phyloP scores from a whole-genome alignment of 106 monocot genomes.

The Dendrobium chrysotoxum region DNA sequence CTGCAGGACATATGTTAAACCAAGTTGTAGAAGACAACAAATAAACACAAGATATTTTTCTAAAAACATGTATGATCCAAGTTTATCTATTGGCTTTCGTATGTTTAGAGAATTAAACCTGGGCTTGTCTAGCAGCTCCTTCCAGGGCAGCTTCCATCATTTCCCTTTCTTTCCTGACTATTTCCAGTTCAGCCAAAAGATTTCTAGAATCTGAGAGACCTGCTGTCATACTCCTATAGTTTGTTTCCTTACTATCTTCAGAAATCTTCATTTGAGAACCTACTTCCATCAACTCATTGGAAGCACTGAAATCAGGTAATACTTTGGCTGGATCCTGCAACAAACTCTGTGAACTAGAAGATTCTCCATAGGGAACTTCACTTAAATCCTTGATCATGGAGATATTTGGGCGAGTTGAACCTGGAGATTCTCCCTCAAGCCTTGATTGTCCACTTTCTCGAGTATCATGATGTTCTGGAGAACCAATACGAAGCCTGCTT shows the following conservation, averaged over 20 bases:
- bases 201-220: conserved; percentile 14
- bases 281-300: conserved; percentile 15
- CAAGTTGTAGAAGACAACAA: neutral
- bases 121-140: conserved; percentile 94
- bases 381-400: conserved; percentile 9
- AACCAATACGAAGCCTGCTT: conserved; percentile 14
- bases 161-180: conserved; percentile 68
- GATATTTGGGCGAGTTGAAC: conserved; percentile 11
- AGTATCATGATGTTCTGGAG: conserved; percentile 13
- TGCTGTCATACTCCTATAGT: conserved; percentile 8
- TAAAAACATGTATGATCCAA: neutral
- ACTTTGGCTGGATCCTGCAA: conserved; percentile 8
- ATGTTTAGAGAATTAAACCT: conserved; percentile 36
- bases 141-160: conserved; percentile 94
- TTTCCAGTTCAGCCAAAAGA: conserved; percentile 43
- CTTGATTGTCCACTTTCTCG: conserved; percentile 21
- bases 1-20: neutral
- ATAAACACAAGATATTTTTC: neutral
- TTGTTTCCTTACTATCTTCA: conserved; percentile 20
- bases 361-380: conserved; percentile 20
- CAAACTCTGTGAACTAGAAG: conserved; percentile 6
- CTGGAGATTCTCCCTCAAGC: conserved; percentile 15
- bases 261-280: conserved; percentile 19
- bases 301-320: conserved; percentile 14
- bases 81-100: neutral